Evolutionary conservation across 306 rosid species (phyloP), one percentile per base, ranked within the genome.

Genomic region (Quercus parvula): DNA sequence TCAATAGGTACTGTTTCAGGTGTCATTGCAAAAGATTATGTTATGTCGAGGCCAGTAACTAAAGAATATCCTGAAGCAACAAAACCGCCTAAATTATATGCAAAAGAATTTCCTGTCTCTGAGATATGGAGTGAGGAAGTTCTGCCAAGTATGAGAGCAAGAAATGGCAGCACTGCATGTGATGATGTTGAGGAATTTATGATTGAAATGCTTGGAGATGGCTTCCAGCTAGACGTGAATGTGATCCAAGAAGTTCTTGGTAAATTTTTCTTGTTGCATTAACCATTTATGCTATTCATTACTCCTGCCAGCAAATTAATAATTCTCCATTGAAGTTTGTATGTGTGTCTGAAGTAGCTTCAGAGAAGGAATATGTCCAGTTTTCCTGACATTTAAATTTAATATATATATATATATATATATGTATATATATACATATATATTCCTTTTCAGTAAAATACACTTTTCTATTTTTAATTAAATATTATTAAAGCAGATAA

Each of bases 1-100:
- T 86, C 86, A 25, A 24, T 74, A 27, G 89, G 89, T 33, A 77
- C 79, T 46, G 78, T 86, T 62, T 79, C 89, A 57, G 69, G 82
- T 33, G 30, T 79, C 57, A 84, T 86, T 73, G 89, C 84, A 82
- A 86, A 67, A 27, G 82, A 82, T 18, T 79, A 70, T 59, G 27
- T 56, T 54, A 56, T 70, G 25, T 71, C 41, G 63, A 76, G 74
- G 58, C 46, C 75, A 67, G 33, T 56, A 64, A 76, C 19, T 27
- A 76, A 66, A 51, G 59, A 59, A n/a, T 73, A 68, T 33, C 19
- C 44, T 15, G 86, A 69, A 73, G 44, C 46, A 20, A 70, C n/a
- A 38, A 82, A 82, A 69, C 86, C 89, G 13, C 49, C 70, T 28
- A 86, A 80, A 63, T 20, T 82, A 44, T 78, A 82, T 30, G 57